Evolutionary conservation across 495 filamentous ascomycete species (phyloP).

Genomic region (Geopyxis carbonaria): DNA sequence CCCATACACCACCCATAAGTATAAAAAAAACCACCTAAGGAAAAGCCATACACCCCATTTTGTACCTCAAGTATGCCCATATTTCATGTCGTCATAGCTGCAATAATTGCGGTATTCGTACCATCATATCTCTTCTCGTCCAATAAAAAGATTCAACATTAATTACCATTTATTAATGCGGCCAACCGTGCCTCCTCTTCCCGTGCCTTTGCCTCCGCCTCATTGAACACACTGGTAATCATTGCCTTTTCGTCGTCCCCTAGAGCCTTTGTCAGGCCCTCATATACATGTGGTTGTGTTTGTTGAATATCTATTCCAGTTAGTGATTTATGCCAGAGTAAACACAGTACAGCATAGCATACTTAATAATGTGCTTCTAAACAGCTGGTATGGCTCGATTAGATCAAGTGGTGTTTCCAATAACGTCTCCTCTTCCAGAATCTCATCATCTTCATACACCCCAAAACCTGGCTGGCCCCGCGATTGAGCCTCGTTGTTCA

Average conservation of each 20-base stretch:
- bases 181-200: constrained; percentile 19
- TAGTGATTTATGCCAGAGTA: constrained; percentile 8
- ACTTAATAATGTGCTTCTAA: constrained; percentile 69
- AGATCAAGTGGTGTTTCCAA: constrained; percentile 89
- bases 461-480: background rate
- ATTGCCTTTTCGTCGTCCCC: constrained; percentile 64
- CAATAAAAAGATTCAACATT: too few species aligned
- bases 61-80: too few species aligned
- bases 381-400: constrained; percentile 79
- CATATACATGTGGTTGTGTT: constrained; percentile 78
- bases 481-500: constrained; percentile 61
- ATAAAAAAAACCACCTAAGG: too few species aligned
- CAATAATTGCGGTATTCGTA: too few species aligned
- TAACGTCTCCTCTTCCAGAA: constrained; percentile 78
- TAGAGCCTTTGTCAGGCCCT: constrained; percentile 59
- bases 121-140: too few species aligned
- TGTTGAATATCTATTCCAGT: constrained; percentile 55
- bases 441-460: constrained; percentile 49
- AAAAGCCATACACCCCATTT: too few species aligned
- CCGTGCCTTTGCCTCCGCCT: constrained; percentile 25
- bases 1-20: too few species aligned
- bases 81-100: too few species aligned
- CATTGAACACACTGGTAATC: constrained; percentile 47
- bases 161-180: constrained; percentile 9
- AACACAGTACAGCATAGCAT: constrained; percentile 28